Conservation (phyloP, 345 rosid species). For the Physaria fendleri region DNA sequence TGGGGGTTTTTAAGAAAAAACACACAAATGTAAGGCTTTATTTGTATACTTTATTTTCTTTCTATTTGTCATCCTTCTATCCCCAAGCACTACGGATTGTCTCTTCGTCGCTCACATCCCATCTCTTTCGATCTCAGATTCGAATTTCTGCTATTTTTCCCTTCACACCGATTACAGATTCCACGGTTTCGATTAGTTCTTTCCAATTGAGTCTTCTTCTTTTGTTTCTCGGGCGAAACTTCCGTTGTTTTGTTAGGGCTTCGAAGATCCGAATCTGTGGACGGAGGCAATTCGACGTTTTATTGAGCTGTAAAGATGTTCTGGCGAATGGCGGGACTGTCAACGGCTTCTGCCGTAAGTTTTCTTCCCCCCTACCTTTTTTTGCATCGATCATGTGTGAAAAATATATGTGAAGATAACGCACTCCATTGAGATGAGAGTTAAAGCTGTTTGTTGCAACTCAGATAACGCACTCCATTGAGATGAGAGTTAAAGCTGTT, state of each 20-base stretch:
- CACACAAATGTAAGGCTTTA: too few species aligned
- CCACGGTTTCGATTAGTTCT: constrained; percentile 6
- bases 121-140: constrained; percentile 29
- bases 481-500: constrained; percentile 2
- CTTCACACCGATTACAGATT: background rate
- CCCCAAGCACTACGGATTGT: constrained; percentile 27
- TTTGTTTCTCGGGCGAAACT: background rate
- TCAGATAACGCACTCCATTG: background rate
- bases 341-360: constrained; percentile 91
- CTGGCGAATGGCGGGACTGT: constrained; percentile 93
- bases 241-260: constrained; percentile 29
- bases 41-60: too few species aligned
- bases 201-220: constrained; percentile 8
- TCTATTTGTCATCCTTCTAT: constrained; percentile 3
- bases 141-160: background rate
- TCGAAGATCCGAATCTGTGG: constrained; percentile 42
- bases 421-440: background rate
- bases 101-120: constrained; percentile 20
- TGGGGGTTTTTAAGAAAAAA: too few species aligned
- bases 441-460: constrained; percentile 7
- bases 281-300: constrained; percentile 18
- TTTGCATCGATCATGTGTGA: constrained; percentile 9
- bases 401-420: background rate
- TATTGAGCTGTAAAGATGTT: constrained; percentile 49
- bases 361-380: background rate